Evolutionary conservation across 495 filamentous ascomycete genomes (phyloP).

Genomic region (Penicillium samsonianum): DNA sequence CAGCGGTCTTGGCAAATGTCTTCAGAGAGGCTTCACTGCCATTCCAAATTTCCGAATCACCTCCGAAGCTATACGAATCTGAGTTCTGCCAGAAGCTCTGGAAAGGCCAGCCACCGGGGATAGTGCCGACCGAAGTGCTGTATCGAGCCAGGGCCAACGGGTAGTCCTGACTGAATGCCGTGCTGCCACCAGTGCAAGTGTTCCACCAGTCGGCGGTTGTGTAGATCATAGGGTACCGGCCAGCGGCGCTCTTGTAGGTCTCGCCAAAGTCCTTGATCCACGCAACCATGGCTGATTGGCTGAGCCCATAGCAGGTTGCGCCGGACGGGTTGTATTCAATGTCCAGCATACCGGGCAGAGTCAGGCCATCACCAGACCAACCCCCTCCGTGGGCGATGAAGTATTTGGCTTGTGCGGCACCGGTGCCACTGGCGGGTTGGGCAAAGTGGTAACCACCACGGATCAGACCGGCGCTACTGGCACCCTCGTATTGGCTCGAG

Average conservation of each 20-base stretch:
- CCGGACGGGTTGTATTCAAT: slow-evolving; percentile 55
- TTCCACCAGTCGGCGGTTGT: slow-evolving; percentile 63
- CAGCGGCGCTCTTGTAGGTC: slow-evolving; percentile 52
- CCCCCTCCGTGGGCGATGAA: slow-evolving; percentile 64
- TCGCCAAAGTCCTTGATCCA: slow-evolving; percentile 64
- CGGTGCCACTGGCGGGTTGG: slow-evolving; percentile 50
- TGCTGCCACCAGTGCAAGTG: slow-evolving; percentile 59
- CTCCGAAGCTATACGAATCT: slow-evolving; percentile 32
- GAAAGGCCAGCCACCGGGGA: slow-evolving; percentile 60
- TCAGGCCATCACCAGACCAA: slow-evolving; percentile 62
- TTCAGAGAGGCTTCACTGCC: slow-evolving; percentile 21
- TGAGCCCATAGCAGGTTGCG: slow-evolving; percentile 55
- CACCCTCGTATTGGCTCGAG: slow-evolving; percentile 55
- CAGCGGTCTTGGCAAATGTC: slow-evolving; percentile 21
- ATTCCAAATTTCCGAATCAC: slow-evolving; percentile 34
- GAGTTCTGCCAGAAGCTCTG: slow-evolving; percentile 62
- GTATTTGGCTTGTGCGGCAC: slow-evolving; percentile 56
- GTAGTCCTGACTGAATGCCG: slow-evolving; percentile 51
- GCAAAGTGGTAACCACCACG: slow-evolving; percentile 69
- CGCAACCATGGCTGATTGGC: slow-evolving; percentile 51
- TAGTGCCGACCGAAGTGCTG: slow-evolving; percentile 45
- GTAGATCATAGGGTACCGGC: slow-evolving; percentile 62
- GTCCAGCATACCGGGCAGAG: slow-evolving; percentile 68
- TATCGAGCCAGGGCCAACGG: slow-evolving; percentile 62
- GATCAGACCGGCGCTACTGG: slow-evolving; percentile 57